Percentiles rank a stretch among this genome's conserved stretches.
These are phyloP conservation scores for Ceriops zippeliana DNA, from an alignment of 345 rosid genomes.

Conservation along the genomic window DNA sequence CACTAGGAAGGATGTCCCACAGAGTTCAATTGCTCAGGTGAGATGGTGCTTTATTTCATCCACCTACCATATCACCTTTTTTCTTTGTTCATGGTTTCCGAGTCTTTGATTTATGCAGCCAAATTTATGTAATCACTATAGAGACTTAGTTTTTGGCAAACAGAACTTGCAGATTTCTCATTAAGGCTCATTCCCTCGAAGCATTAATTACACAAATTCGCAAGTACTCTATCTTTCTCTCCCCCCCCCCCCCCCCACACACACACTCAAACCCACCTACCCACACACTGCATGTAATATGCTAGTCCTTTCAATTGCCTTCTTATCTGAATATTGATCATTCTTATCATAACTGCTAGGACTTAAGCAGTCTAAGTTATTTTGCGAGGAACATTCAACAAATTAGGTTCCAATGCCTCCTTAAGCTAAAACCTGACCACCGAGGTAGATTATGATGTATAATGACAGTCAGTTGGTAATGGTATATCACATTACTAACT, in stretches of 20 bases:
- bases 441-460: no score
- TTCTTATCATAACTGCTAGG: no score
- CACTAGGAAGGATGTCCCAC: conserved; percentile 51
- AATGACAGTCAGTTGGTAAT: no score
- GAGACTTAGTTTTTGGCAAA: conserved; percentile 10
- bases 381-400: no score
- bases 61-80: background rate
- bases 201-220: conserved; percentile 27
- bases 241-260: conserved; percentile 4
- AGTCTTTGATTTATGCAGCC: background rate
- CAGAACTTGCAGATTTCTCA: conserved; percentile 49
- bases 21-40: conserved; percentile 58
- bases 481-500: no score
- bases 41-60: background rate
- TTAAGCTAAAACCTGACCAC: no score
- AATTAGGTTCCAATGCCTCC: no score
- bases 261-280: background rate
- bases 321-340: background rate
- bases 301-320: background rate
- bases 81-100: background rate
- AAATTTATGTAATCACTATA: background rate
- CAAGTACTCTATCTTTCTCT: conserved; percentile 38
- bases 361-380: no score
- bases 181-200: conserved; percentile 38
- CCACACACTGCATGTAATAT: no score